Percentiles rank a stretch among this genome's conserved stretches.
These are phyloP conservation scores for Mycosarcoma mackinlayi DNA, from an alignment of 1,284 basidiomycete species.

Conservation along the genomic window DNA sequence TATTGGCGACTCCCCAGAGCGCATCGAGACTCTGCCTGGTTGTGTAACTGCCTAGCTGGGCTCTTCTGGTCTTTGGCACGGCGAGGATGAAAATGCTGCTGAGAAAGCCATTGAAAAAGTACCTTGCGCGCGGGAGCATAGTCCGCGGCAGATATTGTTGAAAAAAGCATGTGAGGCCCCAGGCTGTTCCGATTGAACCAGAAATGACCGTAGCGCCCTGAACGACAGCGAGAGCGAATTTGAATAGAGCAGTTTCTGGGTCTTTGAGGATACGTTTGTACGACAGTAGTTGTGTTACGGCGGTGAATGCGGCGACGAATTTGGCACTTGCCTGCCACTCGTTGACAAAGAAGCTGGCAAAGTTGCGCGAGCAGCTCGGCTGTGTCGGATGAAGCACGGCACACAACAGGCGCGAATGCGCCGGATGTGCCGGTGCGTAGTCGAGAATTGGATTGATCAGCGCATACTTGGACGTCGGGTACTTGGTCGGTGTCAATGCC, in stretches of 20 bases:
- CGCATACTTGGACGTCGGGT: conserved; percentile 45
- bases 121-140: conserved; percentile 43
- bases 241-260: conserved; percentile 59
- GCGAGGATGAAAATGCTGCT: conserved; percentile 55
- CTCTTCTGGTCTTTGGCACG: conserved; percentile 41
- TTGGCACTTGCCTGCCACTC: conserved; percentile 58
- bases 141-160: conserved; percentile 59
- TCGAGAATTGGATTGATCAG: conserved; percentile 61
- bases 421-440: conserved; percentile 60
- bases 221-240: conserved; percentile 42
- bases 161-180: conserved; percentile 60
- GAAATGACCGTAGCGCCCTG: conserved; percentile 64
- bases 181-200: conserved; percentile 57
- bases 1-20: conserved; percentile 31
- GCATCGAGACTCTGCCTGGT: conserved; percentile 38
- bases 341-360: conserved; percentile 40
- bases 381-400: conserved; percentile 59
- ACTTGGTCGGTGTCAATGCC: conserved; percentile 47
- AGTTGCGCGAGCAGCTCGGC: conserved; percentile 51
- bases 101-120: conserved; percentile 60
- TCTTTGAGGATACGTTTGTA: conserved; percentile 49
- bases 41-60: conserved; percentile 50
- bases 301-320: conserved; percentile 53
- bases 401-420: conserved; percentile 53
- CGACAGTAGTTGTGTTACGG: conserved; percentile 28